These are phyloP conservation scores for Heliamphora exappendiculata DNA, from an alignment of 148 eudicot genomes.

Conservation along the genomic window DNA sequence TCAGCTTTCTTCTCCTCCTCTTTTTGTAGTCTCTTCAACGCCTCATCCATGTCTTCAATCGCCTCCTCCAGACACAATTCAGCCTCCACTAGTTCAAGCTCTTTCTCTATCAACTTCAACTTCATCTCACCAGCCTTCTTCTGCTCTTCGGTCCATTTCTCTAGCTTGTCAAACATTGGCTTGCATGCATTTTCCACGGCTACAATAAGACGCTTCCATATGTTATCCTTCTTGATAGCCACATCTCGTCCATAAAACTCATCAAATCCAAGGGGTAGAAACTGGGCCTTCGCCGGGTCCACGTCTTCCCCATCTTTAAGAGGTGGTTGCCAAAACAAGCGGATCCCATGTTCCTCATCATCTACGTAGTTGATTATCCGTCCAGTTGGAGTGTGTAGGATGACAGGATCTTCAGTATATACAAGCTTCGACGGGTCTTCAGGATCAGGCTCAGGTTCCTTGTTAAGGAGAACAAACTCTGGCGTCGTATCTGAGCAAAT, in stretches of 20 bases:
- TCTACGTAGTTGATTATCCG: constrained; percentile 65
- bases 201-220: constrained; percentile 28
- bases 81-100: constrained; percentile 60
- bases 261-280: constrained; percentile 83
- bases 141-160: constrained; percentile 62
- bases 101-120: constrained; percentile 43
- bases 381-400: constrained; percentile 83
- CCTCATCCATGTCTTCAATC: constrained; percentile 68
- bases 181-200: constrained; percentile 33
- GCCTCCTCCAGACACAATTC: constrained; percentile 59
- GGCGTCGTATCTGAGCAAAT: constrained; percentile 45
- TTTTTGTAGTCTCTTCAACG: constrained; percentile 46
- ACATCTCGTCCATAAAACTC: constrained; percentile 61
- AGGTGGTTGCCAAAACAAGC: constrained; percentile 84
- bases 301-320: constrained; percentile 56
- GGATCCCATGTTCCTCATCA: constrained; percentile 79
- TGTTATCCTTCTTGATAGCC: constrained; percentile 19
- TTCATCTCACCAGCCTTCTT: constrained; percentile 41
- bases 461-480: constrained; percentile 69
- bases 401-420: constrained; percentile 72
- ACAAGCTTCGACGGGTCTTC: constrained; percentile 70
- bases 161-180: constrained; percentile 41
- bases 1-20: constrained; percentile 53
- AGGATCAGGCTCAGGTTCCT: constrained; percentile 88
- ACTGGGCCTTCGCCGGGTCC: constrained; percentile 53